A percentile compares a stretch with the other conserved stretches of the same genome.
Evolutionary conservation across 495 filamentous ascomycete genomes (phyloP).

Genomic region (Penicillium argentinense): DNA sequence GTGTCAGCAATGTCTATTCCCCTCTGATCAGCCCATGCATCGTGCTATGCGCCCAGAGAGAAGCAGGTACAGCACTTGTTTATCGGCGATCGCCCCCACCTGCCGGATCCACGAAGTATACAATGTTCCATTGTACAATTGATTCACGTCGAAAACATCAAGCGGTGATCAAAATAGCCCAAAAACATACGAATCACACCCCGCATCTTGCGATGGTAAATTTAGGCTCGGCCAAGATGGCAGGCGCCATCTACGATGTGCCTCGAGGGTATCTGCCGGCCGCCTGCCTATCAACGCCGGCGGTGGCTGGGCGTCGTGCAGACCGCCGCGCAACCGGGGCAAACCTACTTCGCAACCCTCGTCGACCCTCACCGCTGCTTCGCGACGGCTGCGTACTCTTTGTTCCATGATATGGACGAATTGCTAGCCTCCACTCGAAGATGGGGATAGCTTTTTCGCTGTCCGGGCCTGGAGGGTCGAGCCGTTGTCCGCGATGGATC

Average conservation of each 20-base stretch:
- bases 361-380: neutral
- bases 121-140: too few relatives aligned
- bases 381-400: too few relatives aligned
- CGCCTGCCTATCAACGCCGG: neutral
- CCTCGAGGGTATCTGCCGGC: too few relatives aligned
- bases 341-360: neutral
- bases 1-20: too few relatives aligned
- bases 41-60: too few relatives aligned
- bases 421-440: neutral
- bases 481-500: neutral
- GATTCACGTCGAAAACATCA: too few relatives aligned
- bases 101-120: too few relatives aligned
- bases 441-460: neutral
- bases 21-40: too few relatives aligned
- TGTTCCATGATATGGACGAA: too few relatives aligned
- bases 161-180: too few relatives aligned
- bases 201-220: neutral
- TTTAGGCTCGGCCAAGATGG: neutral
- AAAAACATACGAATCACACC: neutral
- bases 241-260: neutral
- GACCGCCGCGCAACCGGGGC: neutral
- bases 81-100: too few relatives aligned
- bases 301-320: conserved; percentile 1
- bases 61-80: too few relatives aligned
- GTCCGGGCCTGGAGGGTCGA: neutral